Evolutionary conservation across 106 monocot genomes (phyloP), one percentile per base, ranked within the genome.

Genomic region (Gastrodia elata): DNA sequence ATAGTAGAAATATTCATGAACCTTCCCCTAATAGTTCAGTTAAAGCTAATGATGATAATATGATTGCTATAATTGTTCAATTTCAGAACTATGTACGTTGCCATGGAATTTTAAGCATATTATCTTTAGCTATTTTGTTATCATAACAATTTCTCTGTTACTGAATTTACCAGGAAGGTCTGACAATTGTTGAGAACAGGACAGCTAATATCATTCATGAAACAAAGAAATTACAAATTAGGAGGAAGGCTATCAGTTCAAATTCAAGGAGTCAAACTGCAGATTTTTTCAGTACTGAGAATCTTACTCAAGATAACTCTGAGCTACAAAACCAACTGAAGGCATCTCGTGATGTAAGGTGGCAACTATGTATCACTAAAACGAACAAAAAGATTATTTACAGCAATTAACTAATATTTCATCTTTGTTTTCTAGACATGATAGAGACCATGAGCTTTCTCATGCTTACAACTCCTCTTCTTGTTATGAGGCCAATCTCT

Each of bases 271-370:
- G 68, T 65, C 81, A 75, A 24, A 20, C 73, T n/a, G 10, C 64
- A 11, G 73, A 67, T 67, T 18, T 80, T 58, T 38, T 55, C 44
- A 43, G 25, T 59, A 30, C 38, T 25, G 35, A 43, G 24, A 35
- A 43, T 68, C 16, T 70, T 65, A 24, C 34, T 44, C 82, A 79
- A 59, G 71, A 65, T 72, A 77, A 57, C 68, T 48, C 75, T 13
- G 87, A 86, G 33, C 80, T 82, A 38, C 87, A 94, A 67, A 86
- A 81, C 20, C 87, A 87, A 71, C 71, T 94, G 73, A 94, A 94
- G 82, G 85, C 87, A 57, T 90, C 93, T 75, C 87, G 90, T 72
- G 81, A 94, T 64, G 93, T 94, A 87, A 86, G 93, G 87, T 84
- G 83, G 75, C 90, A 83, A 73, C 76, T 79, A 55, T 78, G 71